Conservation (phyloP, 2,329 filamentous ascomycete species). For the Paraphoma sp. region DNA sequence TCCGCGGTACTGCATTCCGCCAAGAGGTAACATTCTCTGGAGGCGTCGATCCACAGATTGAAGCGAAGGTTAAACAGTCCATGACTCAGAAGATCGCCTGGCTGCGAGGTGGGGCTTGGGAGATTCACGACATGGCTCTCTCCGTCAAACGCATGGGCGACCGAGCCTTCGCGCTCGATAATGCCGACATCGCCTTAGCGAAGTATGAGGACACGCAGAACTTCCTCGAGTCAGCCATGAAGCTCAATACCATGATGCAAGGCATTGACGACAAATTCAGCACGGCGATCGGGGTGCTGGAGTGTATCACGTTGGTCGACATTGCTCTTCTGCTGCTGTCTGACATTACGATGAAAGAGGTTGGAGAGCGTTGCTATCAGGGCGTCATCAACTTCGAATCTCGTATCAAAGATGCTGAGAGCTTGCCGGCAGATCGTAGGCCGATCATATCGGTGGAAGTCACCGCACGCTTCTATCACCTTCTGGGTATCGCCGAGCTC, state of each 20-base stretch:
- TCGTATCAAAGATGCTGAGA: no score
- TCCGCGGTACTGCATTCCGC: neutral
- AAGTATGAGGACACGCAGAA: slow-evolving; percentile 3
- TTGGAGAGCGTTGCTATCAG: neutral
- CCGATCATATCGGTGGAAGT: neutral
- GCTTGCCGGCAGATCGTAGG: no score
- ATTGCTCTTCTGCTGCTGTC: neutral
- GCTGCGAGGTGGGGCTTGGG: slow-evolving; percentile 6
- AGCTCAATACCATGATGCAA: slow-evolving; percentile 2
- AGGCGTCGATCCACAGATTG: no score
- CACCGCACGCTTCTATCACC: slow-evolving; percentile 4
- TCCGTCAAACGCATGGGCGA: slow-evolving; percentile 9
- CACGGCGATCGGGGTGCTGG: neutral
- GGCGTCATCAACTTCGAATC: neutral
- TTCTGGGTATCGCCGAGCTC: slow-evolving; percentile 7
- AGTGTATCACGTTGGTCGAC: neutral
- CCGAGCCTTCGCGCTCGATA: neutral
- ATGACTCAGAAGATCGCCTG: slow-evolving; percentile 8
- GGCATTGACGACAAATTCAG: neutral
- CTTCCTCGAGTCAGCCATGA: neutral
- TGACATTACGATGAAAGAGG: neutral
- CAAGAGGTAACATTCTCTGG: neutral
- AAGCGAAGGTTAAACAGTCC: no score
- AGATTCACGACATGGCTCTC: slow-evolving; percentile 5
- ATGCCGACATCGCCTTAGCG: slow-evolving; percentile 1